phyloP scores from a whole-genome alignment of 192 early-diverging fungal genomes.

The Funneliformis mosseae region DNA sequence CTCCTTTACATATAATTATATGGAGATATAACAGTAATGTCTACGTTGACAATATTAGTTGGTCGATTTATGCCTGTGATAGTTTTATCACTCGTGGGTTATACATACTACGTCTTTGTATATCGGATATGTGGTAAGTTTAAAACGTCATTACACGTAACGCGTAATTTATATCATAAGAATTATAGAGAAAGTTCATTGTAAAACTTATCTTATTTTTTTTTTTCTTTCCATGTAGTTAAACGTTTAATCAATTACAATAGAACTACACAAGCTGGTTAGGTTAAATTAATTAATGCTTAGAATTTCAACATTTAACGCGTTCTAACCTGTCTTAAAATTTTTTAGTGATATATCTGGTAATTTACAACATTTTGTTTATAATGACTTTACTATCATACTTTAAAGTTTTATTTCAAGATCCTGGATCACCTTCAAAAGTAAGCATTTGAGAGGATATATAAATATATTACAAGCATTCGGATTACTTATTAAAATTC shows the following conservation, averaged over 20 bases:
- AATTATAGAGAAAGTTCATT: too few relatives aligned
- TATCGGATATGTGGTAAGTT: constrained; percentile 33
- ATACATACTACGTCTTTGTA: constrained; percentile 33
- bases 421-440: constrained; percentile 51
- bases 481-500: not conserved
- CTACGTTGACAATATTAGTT: constrained; percentile 12
- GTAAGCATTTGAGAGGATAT: constrained; percentile 21
- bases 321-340: not conserved
- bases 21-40: constrained; percentile 24
- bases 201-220: not conserved
- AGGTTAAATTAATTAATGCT: not conserved
- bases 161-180: too few relatives aligned
- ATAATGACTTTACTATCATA: constrained; percentile 49
- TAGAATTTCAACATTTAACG: not conserved
- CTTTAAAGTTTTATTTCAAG: constrained; percentile 40
- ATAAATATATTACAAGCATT: not conserved
- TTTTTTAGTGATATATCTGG: constrained; percentile 42
- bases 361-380: constrained; percentile 39
- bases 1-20: not conserved
- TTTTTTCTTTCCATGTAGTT: not conserved
- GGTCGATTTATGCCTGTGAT: constrained; percentile 32
- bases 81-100: constrained; percentile 23
- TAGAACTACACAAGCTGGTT: not conserved
- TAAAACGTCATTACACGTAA: not conserved
- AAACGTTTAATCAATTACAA: not conserved